Evolutionary conservation across 768 basidiomycete genomes (phyloP), one percentile per base, ranked within the genome.

Genomic region (Nevesoporus exiguus): DNA sequence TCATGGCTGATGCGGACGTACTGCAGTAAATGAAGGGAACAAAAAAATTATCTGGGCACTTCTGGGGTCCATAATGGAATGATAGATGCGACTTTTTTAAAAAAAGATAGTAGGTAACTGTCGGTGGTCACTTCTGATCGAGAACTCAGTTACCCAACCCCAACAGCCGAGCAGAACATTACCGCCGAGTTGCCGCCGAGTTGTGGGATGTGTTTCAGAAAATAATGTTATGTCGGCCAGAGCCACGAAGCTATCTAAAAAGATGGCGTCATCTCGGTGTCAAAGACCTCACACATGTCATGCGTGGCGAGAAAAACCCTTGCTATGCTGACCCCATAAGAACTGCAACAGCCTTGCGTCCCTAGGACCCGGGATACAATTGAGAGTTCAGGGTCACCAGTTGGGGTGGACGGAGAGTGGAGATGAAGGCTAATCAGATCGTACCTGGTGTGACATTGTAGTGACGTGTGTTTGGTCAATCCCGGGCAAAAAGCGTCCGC

Each of bases 201-300:
- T 41, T 14, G 21, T 15, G 24, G 2, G 9, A 21, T 30, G n/a
- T 25, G 30, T 34, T 24, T 40, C 8, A 34, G 17, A 34, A 46
- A n/a, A 41, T 42, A 44, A 44, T 48, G 51, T 49, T 51, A 30
- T 10, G 29, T 7, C 15, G 37, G 42, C 37, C 25, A 25, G 24
- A 51, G 7, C 52, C 45, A 37, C 33, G 37, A 61, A 50, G 36
- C 8, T 48, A 49, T 50, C 55, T 34, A 33, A n/a, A n/a, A 45
- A 13, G 47, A 29, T 17, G 14, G 22, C 14, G 29, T 24, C 10
- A 37, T 44, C 22, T 41, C 11, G 41, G 39, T 39, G 40, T 36
- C 40, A 25, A 54, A 39, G 34, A n/a, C 29, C 8, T 44, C n/a
- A 21, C 19, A 17, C 21, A n/a, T 22, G 33, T n/a, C n/a, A n/a